phyloP scores from a whole-genome alignment of 2,329 filamentous ascomycete species.

The Diaporthe ampelina region DNA sequence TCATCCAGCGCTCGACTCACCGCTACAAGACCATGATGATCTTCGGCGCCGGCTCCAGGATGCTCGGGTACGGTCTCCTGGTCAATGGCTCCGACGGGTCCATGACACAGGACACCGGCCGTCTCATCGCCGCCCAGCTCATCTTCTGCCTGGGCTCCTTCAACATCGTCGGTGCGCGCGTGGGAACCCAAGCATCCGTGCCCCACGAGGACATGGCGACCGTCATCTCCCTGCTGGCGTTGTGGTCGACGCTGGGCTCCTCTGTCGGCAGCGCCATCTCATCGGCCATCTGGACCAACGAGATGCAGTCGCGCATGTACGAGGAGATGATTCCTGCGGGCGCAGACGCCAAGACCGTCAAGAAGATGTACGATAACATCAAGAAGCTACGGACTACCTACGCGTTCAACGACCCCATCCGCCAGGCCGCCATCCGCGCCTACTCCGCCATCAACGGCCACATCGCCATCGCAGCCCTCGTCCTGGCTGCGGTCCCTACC shows the following conservation, averaged over 20 bases:
- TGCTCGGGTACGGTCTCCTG: conserved; percentile 55
- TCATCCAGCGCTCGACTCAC: conserved; percentile 54
- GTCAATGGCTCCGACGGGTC: conserved; percentile 45
- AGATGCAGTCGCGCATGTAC: conserved; percentile 53
- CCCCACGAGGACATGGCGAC: conserved; percentile 58
- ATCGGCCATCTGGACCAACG: conserved; percentile 55
- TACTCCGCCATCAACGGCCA: conserved; percentile 54
- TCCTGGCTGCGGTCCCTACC: conserved; percentile 50
- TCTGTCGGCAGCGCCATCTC: conserved; percentile 56
- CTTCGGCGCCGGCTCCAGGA: conserved; percentile 52
- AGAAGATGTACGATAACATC: conserved; percentile 53
- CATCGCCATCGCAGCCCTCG: conserved; percentile 51
- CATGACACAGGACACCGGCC: conserved; percentile 53
- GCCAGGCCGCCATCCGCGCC: conserved; percentile 55
- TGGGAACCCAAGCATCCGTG: conserved; percentile 57
- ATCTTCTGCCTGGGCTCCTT: conserved; percentile 54
- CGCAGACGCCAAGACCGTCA: conserved; percentile 44
- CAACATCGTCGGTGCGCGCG: conserved; percentile 56
- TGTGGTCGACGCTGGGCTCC: conserved; percentile 57
- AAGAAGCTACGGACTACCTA: conserved; percentile 51
- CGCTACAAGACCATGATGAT: conserved; percentile 59
- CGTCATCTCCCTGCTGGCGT: conserved; percentile 54
- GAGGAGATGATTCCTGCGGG: conserved; percentile 48
- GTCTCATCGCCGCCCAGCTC: conserved; percentile 49
- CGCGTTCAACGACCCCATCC: conserved; percentile 50